Percentiles rank a stretch among this genome's conserved stretches.
Conservation (phyloP, 1,139 yeast genomes). For the Geotrichum fermentans region DNA sequence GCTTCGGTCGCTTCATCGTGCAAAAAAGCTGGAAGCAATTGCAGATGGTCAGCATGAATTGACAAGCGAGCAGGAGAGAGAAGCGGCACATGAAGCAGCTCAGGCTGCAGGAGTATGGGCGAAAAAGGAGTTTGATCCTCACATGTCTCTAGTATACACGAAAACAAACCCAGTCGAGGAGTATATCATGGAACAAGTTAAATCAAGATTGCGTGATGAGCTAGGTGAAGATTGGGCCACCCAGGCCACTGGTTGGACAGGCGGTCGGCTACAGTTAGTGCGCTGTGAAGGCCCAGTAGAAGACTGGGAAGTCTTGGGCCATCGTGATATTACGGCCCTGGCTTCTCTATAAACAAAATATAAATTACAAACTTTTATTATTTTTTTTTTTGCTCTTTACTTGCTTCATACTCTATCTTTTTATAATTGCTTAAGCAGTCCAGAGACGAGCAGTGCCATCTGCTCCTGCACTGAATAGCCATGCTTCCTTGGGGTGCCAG, state of each 20-base stretch:
- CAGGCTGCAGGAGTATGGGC: conserved; percentile 50
- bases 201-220: conserved; percentile 65
- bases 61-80: conserved; percentile 28
- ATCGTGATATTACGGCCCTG: conserved; percentile 31
- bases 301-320: conserved; percentile 67
- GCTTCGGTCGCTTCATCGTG: conserved; percentile 25
- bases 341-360: too few species aligned
- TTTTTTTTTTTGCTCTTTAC: not conserved
- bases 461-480: conserved; percentile 98
- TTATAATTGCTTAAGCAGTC: conserved; percentile 63
- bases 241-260: conserved; percentile 51
- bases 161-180: conserved; percentile 62
- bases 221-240: conserved; percentile 48
- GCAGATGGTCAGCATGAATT: conserved; percentile 28
- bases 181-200: conserved; percentile 62
- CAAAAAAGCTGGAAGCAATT: conserved; percentile 20
- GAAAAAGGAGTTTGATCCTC: conserved; percentile 59
- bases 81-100: conserved; percentile 28
- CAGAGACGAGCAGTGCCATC: conserved; percentile 94
- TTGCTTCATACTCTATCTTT: not conserved
- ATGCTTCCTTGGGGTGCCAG: conserved; percentile 98
- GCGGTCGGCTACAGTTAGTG: conserved; percentile 66
- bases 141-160: conserved; percentile 67
- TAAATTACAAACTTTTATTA: too few species aligned
- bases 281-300: conserved; percentile 70